Conservation (phyloP, 1,284 basidiomycete species). For the Schizophyllum amplum region DNA sequence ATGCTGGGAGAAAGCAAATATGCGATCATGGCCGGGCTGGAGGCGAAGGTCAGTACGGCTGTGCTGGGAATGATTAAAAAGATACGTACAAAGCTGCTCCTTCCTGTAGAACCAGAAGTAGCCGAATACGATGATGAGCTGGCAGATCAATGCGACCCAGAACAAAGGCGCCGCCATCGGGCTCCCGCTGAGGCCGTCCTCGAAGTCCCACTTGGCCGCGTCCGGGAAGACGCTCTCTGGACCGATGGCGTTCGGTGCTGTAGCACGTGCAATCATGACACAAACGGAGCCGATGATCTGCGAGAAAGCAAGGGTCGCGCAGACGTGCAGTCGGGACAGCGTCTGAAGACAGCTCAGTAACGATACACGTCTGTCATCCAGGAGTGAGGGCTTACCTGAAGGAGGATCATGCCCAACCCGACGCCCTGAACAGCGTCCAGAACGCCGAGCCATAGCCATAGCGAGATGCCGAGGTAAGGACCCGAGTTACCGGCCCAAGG, state of each 20-base stretch:
- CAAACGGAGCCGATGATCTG: constrained; percentile 78
- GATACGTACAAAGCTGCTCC: constrained; percentile 63
- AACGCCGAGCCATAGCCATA: constrained; percentile 93
- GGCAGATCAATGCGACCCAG: constrained; percentile 79
- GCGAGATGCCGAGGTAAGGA: constrained; percentile 78
- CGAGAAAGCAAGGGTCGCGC: constrained; percentile 82
- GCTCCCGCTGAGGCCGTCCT: constrained; percentile 56
- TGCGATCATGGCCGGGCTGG: constrained; percentile 25
- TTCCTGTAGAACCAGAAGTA: constrained; percentile 95
- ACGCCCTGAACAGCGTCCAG: constrained; percentile 90
- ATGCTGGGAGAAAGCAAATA: constrained; percentile 8
- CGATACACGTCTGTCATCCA: constrained; percentile 1
- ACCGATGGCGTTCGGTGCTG: constrained; percentile 77
- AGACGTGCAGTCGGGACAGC: constrained; percentile 85
- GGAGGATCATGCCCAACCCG: constrained; percentile 87
- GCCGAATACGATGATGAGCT: constrained; percentile 78
- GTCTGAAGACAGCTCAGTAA: constrained; percentile 37
- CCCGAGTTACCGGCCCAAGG: constrained; percentile 83
- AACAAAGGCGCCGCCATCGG: constrained; percentile 77
- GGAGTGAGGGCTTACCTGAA: constrained; percentile 46
- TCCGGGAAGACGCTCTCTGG: constrained; percentile 90
- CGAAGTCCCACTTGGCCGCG: constrained; percentile 80
- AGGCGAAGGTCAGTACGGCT: constrained; percentile 6
- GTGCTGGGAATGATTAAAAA: neutral
- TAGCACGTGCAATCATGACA: constrained; percentile 81